Conservation (phyloP, 306 rosid species). For the Heteromeles arbutifolia region DNA sequence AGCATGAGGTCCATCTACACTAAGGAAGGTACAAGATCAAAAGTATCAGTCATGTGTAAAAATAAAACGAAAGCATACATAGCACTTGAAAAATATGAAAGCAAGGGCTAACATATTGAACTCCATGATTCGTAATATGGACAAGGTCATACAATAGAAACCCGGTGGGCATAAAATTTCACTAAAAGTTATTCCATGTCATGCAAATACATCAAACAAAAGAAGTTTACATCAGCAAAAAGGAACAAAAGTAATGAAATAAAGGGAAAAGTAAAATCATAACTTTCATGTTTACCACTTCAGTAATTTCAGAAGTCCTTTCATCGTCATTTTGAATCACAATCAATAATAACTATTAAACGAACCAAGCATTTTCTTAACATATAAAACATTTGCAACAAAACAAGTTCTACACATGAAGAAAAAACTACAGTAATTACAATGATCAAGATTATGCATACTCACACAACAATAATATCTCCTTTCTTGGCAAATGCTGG, state of each 20-base stretch:
- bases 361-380: constrained; percentile 11
- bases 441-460: constrained; percentile 15
- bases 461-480: constrained; percentile 93
- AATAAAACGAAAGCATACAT: neutral
- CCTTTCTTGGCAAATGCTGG: constrained; percentile 95
- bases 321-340: neutral
- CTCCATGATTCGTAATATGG: neutral
- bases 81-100: neutral
- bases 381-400: neutral
- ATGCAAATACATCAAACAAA: neutral
- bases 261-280: neutral
- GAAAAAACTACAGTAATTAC: neutral
- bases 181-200: neutral
- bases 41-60: neutral
- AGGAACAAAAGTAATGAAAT: constrained; percentile 4
- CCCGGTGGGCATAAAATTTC: neutral
- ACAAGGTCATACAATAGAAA: neutral
- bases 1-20: neutral
- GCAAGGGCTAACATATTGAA: neutral
- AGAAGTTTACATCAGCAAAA: neutral
- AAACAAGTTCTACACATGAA: neutral
- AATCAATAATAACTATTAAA: neutral
- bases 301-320: neutral
- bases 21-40: neutral
- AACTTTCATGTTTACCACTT: neutral